Base-by-base conservation (phyloP, 805 yeast species). In the Geotrichum ghanense region DNA sequence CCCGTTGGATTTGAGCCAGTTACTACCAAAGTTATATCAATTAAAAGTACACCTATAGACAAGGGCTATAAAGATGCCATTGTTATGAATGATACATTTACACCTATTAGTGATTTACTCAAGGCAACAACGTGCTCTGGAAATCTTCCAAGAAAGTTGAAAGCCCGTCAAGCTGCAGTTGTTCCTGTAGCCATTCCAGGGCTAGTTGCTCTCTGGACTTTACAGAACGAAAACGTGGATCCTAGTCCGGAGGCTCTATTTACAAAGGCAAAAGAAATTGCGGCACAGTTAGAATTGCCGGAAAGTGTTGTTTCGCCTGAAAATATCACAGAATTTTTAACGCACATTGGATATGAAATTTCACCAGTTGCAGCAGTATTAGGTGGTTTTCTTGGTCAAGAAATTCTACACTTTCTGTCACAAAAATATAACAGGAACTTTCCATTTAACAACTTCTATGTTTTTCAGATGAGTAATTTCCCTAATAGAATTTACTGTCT, bases 261-360 rank as follows among this genome's bases (percentile, higher is more conserved):
- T 31, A 19, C 12, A 31, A 31, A 6, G 17, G 37, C 37, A 5
- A 9, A n/a, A 31, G 19, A 31, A n/a, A 31, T 31, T 6, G 37
- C 37, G 12, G 37, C 16, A 6, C 37, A 31, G 37, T 16, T 31
- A 31, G 5, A 31, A 6, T 12, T 31, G 4, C 12, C 37, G 4
- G 17, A 9, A 10, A 19, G 16, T 12, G 17, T 31, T 31, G 37
- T n/a, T 12, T 16, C 12, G 7, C 4, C 5, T n/a, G 5, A 31
- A 5, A 31, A 9, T 5, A 31, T 31, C 37, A 6, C 10, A 12
- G 16, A 5, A n/a, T 12, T 31, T 31, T 16, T 31, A 4, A 6
- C 12, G 37, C 37, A 31, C 12, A n/a, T 31, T 31, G 37, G 37
- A 31, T 31, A 31, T 31, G 37, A 31, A n/a, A 31, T 31, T 31